phyloP scores from a whole-genome alignment of 1,139 yeast species.

The Pichia inconspicua region DNA sequence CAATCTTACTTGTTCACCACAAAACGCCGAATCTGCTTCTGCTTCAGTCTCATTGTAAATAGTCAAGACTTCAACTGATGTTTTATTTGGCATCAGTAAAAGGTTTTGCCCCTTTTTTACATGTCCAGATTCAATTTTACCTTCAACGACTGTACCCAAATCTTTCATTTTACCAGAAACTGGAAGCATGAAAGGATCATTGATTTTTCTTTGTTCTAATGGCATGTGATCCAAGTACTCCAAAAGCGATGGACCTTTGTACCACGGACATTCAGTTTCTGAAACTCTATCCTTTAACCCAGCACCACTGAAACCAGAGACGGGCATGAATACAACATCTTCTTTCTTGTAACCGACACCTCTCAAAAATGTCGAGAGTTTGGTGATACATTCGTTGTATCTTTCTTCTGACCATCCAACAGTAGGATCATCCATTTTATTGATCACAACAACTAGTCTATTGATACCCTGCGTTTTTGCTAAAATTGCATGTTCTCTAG shows the following conservation, averaged over 20 bases:
- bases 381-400: conserved; percentile 88
- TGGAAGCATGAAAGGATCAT: conserved; percentile 97
- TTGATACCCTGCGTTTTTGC: conserved; percentile 98
- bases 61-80: conserved; percentile 72
- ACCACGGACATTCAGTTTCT: conserved; percentile 79
- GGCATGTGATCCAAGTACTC: conserved; percentile 83
- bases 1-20: conserved; percentile 96
- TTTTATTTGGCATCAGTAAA: conserved; percentile 87
- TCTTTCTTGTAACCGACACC: conserved; percentile 87
- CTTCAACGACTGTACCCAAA: conserved; percentile 94
- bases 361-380: conserved; percentile 68
- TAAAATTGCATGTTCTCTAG: conserved; percentile 95
- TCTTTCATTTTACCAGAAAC: conserved; percentile 91
- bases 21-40: conserved; percentile 81
- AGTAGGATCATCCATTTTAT: conserved; percentile 98
- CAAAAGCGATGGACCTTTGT: conserved; percentile 81
- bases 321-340: conserved; percentile 90
- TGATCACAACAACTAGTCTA: conserved; percentile 84
- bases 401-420: conserved; percentile 94
- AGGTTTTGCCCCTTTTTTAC: conserved; percentile 71
- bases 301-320: conserved; percentile 95
- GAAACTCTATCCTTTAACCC: conserved; percentile 84
- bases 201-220: conserved; percentile 75
- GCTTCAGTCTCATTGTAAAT: conserved; percentile 93
- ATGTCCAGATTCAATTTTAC: conserved; percentile 95